Evolutionary conservation across 345 rosid species (phyloP).

Genomic region (Eucalyptus cloeziana): DNA sequence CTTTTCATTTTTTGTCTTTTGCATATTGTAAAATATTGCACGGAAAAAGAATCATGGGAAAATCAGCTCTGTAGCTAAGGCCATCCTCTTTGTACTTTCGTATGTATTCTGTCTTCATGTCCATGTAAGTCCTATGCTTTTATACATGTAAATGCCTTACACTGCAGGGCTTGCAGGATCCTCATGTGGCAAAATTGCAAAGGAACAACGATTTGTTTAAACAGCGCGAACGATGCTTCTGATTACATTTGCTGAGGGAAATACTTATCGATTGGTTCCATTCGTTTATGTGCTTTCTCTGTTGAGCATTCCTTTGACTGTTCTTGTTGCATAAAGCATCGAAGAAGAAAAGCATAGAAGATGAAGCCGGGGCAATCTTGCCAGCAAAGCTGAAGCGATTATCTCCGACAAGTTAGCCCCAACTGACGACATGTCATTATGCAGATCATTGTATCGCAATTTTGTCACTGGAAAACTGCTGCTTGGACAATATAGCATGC

Average conservation of each 20-base stretch:
- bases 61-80: neutral
- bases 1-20: neutral
- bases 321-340: slow-evolving; percentile 21
- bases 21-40: neutral
- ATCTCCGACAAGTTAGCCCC: slow-evolving; percentile 14
- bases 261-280: neutral
- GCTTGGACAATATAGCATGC: too few species aligned
- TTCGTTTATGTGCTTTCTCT: neutral
- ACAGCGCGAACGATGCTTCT: neutral
- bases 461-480: too few species aligned
- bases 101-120: neutral
- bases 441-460: too few species aligned
- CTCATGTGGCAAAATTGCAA: neutral
- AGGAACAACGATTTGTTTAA: neutral
- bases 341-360: slow-evolving; percentile 73
- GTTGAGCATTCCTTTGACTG: neutral
- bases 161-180: neutral
- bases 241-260: neutral
- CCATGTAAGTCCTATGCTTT: neutral
- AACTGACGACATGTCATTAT: neutral
- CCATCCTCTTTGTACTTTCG: neutral
- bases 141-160: neutral
- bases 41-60: too few species aligned
- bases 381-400: slow-evolving; percentile 62
- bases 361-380: slow-evolving; percentile 76